Evolutionary conservation across 306 rosid genomes (phyloP), one percentile per base, ranked within the genome.

Genomic region (Prunus mira): DNA sequence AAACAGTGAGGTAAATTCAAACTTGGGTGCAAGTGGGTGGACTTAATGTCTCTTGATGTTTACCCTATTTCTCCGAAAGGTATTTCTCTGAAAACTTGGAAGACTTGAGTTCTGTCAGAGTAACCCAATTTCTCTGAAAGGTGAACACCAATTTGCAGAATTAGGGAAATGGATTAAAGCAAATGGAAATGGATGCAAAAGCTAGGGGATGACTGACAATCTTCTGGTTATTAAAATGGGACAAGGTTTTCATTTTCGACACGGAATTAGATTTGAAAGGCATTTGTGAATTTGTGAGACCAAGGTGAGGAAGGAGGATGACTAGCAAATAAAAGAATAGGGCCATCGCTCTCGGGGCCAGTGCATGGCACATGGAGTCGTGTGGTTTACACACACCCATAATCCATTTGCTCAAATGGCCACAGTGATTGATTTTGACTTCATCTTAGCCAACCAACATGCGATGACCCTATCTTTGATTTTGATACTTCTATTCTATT

Each of bases 311-410:
- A 5, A 65, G 25, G 5, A 7, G 69, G 73, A 25, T 28, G 12
- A 75, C 51, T 28, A n/a, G 55, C 8, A 43, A 70, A 20, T 13
- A 19, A 46, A 12, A 15, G 5, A 57, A 17, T 67, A 14, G 11
- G 77, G 64, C 69, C 22, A 55, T 81, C 81, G 24, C 50, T 14
- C 54, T 75, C 73, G 41, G 13, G 61, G 50, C 72, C 61, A 17
- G 75, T 5, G 78, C 65, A 1, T 4, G 73, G 75, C 85, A 58
- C 85, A 77, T 49, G 85, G 60, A 66, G 81, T 32, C 80, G 81
- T 76, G 85, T 72, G 75, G 78, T 47, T 12, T 4, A 20, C 81
- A 27, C 66, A 17, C 56, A 13, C 19, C 32, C 28, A 28, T 28
- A 28, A 28, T 28, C 30, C 30, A 28, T 65, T 73, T 1, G 38